Evolutionary conservation across 192 early-diverging fungal genomes (phyloP), one percentile per base, ranked within the genome.

Genomic region (Helicostylum pulchrum): DNA sequence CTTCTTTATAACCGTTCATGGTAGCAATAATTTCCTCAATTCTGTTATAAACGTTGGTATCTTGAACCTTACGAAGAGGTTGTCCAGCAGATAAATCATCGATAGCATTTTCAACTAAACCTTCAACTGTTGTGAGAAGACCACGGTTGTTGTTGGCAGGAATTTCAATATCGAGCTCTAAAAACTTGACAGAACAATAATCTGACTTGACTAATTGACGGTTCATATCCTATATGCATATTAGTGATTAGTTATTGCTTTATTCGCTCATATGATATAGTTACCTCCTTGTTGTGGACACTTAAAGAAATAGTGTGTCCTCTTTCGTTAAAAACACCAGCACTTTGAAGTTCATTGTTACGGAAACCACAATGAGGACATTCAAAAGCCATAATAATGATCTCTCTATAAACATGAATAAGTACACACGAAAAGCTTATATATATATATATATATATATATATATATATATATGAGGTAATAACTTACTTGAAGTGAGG

Each of bases 141-240:
- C 94, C 94, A 46, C 83, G 82, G 66, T 87, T 86, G 19, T 85
- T 77, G 23, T 64, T 69, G 3, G 94, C 78, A 67, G 95, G 94
- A 61, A 96, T 93, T 49, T 94, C 90, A 60, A 97, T 85, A 62
- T 97, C 92, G 15, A 95, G 70, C 65, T 97, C 95, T 3, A 78
- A 77, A 69, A 96, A 84, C 42, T 82, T 81, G 45, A 94, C 85
- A 3, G 86, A 79, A 4, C 90, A 90, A 53, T 80, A 88, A 61
- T 89, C 90, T 30, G 91, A 88, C 72, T 94, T 95, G 54, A 97
- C 91, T 47, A 97, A 62, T 71, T 97, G 95, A 39, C 95, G 90
- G 81, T 91, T 89, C 20, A 96, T 78, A 74, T 97, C 95, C 59
- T 75, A 44, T 8, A 39, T 39, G 6, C 6, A n/a, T n/a, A n/a